A percentile compares a stretch with the other conserved stretches of the same genome.
Evolutionary conservation across 139 green algal species (phyloP).

Genomic region (Choricystis sp.): DNA sequence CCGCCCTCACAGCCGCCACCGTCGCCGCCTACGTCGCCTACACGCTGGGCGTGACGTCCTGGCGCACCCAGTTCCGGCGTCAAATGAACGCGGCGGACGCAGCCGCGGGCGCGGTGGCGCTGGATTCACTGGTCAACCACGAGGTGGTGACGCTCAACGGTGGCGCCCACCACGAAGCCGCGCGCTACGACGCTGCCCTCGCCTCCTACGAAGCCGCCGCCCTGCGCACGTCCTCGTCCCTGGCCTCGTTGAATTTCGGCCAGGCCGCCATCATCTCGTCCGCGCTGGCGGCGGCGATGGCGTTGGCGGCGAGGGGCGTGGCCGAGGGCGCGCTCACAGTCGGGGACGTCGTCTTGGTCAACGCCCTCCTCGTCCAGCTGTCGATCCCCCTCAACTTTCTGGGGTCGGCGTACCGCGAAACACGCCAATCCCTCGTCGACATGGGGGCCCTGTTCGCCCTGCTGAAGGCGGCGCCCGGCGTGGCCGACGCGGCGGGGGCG

Average conservation of each 20-base stretch:
- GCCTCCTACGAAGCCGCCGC: slow-evolving; percentile 45
- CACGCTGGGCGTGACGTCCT: slow-evolving; percentile 75
- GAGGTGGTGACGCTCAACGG: slow-evolving; percentile 91
- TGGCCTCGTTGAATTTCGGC: slow-evolving; percentile 84
- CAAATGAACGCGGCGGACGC: slow-evolving; percentile 74
- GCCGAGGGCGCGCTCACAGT: slow-evolving; percentile 44
- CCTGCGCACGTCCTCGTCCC: slow-evolving; percentile 59
- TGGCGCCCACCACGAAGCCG: slow-evolving; percentile 69
- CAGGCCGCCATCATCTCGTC: slow-evolving; percentile 80
- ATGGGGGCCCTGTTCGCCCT: slow-evolving; percentile 93
- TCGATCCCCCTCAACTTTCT: slow-evolving; percentile 97
- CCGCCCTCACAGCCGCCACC: slow-evolving; percentile 63
- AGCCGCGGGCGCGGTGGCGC: slow-evolving; percentile 37
- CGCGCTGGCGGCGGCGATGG: slow-evolving; percentile 54
- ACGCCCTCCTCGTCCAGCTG: slow-evolving; percentile 94
- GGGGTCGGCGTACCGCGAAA: slow-evolving; percentile 91
- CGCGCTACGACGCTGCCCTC: slow-evolving; percentile 68
- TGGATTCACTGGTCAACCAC: slow-evolving; percentile 95
- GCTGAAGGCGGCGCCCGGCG: slow-evolving; percentile 22
- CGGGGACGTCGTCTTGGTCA: slow-evolving; percentile 93
- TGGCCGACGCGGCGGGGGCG: slow-evolving; percentile 7
- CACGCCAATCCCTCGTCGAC: slow-evolving; percentile 83
- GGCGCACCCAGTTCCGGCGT: slow-evolving; percentile 69
- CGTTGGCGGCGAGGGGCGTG: slow-evolving; percentile 50
- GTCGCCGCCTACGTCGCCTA: slow-evolving; percentile 74